Evolutionary conservation across 345 rosid genomes (phyloP).

Genomic region (Brassica napus): DNA sequence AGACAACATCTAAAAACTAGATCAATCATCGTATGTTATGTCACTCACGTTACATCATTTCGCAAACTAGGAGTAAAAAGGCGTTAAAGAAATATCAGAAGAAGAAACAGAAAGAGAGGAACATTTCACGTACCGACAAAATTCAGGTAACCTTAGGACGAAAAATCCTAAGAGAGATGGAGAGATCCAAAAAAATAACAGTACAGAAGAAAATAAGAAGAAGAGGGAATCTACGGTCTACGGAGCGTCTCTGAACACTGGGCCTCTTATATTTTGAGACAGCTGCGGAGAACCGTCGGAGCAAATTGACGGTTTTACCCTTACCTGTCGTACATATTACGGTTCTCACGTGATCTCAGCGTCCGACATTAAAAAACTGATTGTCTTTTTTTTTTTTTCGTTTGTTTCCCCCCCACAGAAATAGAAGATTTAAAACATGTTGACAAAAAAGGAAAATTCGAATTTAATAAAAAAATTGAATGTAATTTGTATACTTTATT

Average conservation of each 20-base stretch:
- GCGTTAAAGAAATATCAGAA: neutral
- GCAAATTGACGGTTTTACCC: conserved; percentile 6
- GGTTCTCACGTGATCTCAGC: conserved; percentile 33
- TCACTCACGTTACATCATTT: conserved; percentile 1
- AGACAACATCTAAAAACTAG: neutral
- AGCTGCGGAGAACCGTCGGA: conserved; percentile 38
- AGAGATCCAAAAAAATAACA: neutral
- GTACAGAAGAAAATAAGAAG: conserved; percentile 17
- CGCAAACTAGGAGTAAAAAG: neutral
- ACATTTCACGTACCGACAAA: conserved; percentile 40
- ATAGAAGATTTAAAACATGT: neutral
- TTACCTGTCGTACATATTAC: conserved; percentile 5
- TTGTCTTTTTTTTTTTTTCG: conserved; percentile 16
- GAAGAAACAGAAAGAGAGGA: conserved; percentile 1
- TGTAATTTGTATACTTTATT: neutral
- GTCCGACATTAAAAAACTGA: conserved; percentile 28
- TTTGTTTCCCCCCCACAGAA: neutral
- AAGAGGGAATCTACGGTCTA: conserved; percentile 36
- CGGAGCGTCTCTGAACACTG: conserved; percentile 18
- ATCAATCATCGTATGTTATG: neutral
- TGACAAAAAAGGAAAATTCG: neutral
- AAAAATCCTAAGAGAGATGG: conserved; percentile 16
- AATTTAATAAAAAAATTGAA: neutral
- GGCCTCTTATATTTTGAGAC: conserved; percentile 36
- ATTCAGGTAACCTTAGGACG: neutral